Evolutionary conservation across 441 rosid genomes (phyloP).

Genomic region (Melianthus villosus): DNA sequence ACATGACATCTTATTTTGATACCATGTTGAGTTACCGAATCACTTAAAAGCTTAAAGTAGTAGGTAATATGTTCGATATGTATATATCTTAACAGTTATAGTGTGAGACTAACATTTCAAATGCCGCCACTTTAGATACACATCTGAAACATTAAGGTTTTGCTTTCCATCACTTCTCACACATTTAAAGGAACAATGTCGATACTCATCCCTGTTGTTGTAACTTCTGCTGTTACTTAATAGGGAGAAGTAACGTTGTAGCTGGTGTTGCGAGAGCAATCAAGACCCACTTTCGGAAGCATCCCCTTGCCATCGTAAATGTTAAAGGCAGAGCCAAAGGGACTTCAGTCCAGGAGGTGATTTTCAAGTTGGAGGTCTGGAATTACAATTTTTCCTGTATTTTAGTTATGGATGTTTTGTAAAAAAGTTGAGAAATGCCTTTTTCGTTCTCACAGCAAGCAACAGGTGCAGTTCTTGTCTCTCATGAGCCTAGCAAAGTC

Average conservation of each 20-base stretch:
- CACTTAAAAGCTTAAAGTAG: too few species aligned
- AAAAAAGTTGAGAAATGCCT: not conserved
- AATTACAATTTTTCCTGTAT: not conserved
- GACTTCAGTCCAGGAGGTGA: constrained; percentile 83
- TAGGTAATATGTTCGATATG: too few species aligned
- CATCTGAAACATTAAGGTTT: too few species aligned
- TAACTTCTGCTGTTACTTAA: constrained; percentile 4
- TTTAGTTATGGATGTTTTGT: not conserved
- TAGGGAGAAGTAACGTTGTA: constrained; percentile 75
- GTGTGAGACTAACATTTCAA: too few species aligned
- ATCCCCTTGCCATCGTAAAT: constrained; percentile 75
- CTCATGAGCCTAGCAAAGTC: constrained; percentile 87
- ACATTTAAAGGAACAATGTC: too few species aligned
- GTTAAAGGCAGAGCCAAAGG: constrained; percentile 92
- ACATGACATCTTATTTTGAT: too few species aligned
- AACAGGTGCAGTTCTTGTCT: constrained; percentile 66
- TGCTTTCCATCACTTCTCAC: too few species aligned
- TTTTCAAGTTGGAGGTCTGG: constrained; percentile 64
- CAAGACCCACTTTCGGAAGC: constrained; percentile 50
- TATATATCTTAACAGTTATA: too few species aligned
- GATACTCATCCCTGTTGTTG: too few species aligned
- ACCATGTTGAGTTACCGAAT: too few species aligned
- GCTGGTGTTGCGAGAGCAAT: constrained; percentile 67
- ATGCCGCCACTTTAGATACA: too few species aligned
- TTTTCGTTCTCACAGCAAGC: constrained; percentile 41